Evolutionary conservation across 257 asterid species (phyloP).

Genomic region (Salvia rosmarinus): DNA sequence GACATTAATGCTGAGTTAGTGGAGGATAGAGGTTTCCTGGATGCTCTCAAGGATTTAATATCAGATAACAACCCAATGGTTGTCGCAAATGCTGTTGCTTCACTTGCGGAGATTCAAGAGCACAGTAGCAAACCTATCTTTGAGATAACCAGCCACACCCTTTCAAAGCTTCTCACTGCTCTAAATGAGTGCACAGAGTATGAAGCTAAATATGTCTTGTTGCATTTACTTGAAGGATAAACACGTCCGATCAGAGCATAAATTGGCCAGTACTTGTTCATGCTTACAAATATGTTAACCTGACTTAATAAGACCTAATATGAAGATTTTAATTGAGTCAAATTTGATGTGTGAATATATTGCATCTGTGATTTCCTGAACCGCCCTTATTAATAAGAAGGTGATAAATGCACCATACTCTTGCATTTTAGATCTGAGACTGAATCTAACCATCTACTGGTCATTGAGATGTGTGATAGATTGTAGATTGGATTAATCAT

Average conservation of each 20-base stretch:
- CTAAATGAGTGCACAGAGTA: constrained; percentile 99
- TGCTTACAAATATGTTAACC: constrained; percentile 21
- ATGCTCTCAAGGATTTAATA: constrained; percentile 96
- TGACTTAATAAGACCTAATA: not conserved
- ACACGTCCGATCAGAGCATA: constrained; percentile 16
- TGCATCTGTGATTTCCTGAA: constrained; percentile 9
- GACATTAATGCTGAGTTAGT: constrained; percentile 99
- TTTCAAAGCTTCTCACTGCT: constrained; percentile 96
- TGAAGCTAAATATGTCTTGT: constrained; percentile 33
- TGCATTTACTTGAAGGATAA: constrained; percentile 27
- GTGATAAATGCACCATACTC: constrained; percentile 4
- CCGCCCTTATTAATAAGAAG: constrained; percentile 8
- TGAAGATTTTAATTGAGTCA: constrained; percentile 22
- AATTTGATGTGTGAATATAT: constrained; percentile 24
- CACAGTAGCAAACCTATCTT: constrained; percentile 82
- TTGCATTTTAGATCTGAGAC: constrained; percentile 21
- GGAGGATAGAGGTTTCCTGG: constrained; percentile 98
- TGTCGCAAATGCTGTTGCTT: constrained; percentile 99
- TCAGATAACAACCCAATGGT: constrained; percentile 99
- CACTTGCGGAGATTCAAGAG: constrained; percentile 99
- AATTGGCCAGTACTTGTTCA: constrained; percentile 19
- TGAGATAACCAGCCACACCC: constrained; percentile 95
- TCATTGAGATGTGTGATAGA: not conserved
- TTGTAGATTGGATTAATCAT: not conserved
- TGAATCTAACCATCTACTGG: constrained; percentile 23